Evolutionary conservation across 179 eudicot genomes (phyloP), one percentile per base, ranked within the genome.

Genomic region (Camellia oleifera): DNA sequence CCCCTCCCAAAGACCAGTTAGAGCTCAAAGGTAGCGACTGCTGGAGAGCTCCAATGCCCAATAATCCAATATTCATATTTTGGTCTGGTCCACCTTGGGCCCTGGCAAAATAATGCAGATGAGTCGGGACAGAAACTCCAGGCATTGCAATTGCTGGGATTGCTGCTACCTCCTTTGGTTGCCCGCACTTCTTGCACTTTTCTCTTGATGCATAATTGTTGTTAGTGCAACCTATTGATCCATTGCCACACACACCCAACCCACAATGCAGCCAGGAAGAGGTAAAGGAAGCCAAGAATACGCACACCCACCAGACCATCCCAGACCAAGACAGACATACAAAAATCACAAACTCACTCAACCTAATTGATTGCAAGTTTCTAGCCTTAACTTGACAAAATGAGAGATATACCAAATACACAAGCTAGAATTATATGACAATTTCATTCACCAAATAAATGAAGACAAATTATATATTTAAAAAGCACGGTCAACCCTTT

Each of bases 171-270:
- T 91, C 93, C 91, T 91, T 92, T 74, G 90, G 91, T 81, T 88
- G 92, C 40, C 92, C 93, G 79, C 93, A 92, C 86, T 92, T 92
- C 74, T 92, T 91, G 90, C 97, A 92, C 85, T 83, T 91, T 83
- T 89, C 97, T 88, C 97, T 87, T 88, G 97, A 92, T 45, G 95
- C 97, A 92, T 92, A 92, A 88, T 92, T 92, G 93, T 91, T 92
- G 94, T 92, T 91, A 90, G 95, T 92, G 95, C 97, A 91, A 89
- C 92, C 97, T 92, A 91, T 82, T 86, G 92, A 79, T 82, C 89
- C 91, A 85, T 83, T 76, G 85, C 90, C 88, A 88, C 86, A 89
- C 91, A 91, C 95, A 88, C 91, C 78, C 92, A 87, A 86, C 92
- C 91, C 96, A 87, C 23, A 85, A 89, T 63, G 88, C 88, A 88